These are phyloP conservation scores for Umbelopsis vinacea DNA, from an alignment of 192 early-diverging fungal genomes.

Conservation along the genomic window DNA sequence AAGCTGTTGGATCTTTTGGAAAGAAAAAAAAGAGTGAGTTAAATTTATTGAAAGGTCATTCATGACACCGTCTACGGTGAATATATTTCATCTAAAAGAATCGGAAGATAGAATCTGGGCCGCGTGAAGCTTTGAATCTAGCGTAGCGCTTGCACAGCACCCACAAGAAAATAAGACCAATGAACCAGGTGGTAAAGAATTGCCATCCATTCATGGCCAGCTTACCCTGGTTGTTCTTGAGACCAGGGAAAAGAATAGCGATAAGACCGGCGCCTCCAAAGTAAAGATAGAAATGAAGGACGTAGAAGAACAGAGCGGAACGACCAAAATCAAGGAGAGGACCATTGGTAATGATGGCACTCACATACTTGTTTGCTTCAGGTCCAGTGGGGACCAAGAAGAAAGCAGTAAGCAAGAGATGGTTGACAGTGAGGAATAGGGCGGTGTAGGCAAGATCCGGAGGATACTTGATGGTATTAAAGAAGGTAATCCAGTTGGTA, in stretches of 20 bases:
- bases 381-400: slow-evolving; percentile 23
- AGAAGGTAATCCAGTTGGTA: slow-evolving; percentile 18
- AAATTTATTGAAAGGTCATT: too few species aligned
- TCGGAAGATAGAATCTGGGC: slow-evolving; percentile 24
- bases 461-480: slow-evolving; percentile 26
- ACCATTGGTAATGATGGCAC: slow-evolving; percentile 12
- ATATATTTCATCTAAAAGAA: slow-evolving; percentile 46
- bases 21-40: too few species aligned
- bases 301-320: slow-evolving; percentile 25
- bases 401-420: not conserved
- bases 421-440: slow-evolving; percentile 8
- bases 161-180: not conserved
- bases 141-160: slow-evolving; percentile 41
- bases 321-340: slow-evolving; percentile 24
- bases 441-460: slow-evolving; percentile 23
- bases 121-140: not conserved
- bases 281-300: slow-evolving; percentile 22
- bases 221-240: not conserved
- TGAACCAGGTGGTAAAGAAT: not conserved
- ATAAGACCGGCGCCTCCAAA: not conserved
- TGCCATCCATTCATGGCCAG: slow-evolving; percentile 5
- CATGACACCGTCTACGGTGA: not conserved
- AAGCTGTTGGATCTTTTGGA: too few species aligned
- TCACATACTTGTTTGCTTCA: slow-evolving; percentile 1
- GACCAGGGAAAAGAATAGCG: not conserved